Conservation (phyloP, 345 rosid genomes). For the Pistacia integerrima region DNA sequence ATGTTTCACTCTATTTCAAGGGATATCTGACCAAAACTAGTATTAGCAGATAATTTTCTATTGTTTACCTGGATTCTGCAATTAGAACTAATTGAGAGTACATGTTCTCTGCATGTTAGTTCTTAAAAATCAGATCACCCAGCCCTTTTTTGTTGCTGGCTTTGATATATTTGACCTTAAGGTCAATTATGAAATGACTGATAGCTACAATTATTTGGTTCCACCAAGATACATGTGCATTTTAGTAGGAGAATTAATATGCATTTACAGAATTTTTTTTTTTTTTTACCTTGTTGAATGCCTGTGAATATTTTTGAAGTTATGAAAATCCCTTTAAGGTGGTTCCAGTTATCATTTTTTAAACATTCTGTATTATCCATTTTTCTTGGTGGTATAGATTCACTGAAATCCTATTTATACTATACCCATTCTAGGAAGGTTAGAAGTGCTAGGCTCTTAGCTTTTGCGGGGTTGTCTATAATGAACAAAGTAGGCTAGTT, state of each 20-base stretch:
- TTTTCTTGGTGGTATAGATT: too few relatives aligned
- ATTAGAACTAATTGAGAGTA: not conserved
- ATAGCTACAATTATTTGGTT: not conserved
- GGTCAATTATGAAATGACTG: not conserved
- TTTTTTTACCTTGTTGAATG: not conserved
- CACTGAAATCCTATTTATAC: not conserved
- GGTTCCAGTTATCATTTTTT: too few relatives aligned
- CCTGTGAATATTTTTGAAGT: not conserved
- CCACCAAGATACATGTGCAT: not conserved
- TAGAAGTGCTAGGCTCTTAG: not conserved
- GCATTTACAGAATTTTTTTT: not conserved
- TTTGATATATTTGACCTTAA: not conserved
- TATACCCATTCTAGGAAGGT: too few relatives aligned
- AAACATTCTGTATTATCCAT: not conserved
- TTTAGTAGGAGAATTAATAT: not conserved
- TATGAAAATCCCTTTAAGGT: not conserved
- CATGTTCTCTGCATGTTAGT: not conserved
- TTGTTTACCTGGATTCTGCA: not conserved
- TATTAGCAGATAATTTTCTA: not conserved
- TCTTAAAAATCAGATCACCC: not conserved
- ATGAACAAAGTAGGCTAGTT: not conserved
- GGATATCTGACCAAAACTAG: not conserved
- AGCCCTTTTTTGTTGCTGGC: not conserved
- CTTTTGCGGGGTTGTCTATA: not conserved
- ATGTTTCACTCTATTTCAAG: not conserved